These are phyloP conservation scores for Sugiyamaella castrensis DNA, from an alignment of 1,139 yeast genomes.

Conservation along the genomic window DNA sequence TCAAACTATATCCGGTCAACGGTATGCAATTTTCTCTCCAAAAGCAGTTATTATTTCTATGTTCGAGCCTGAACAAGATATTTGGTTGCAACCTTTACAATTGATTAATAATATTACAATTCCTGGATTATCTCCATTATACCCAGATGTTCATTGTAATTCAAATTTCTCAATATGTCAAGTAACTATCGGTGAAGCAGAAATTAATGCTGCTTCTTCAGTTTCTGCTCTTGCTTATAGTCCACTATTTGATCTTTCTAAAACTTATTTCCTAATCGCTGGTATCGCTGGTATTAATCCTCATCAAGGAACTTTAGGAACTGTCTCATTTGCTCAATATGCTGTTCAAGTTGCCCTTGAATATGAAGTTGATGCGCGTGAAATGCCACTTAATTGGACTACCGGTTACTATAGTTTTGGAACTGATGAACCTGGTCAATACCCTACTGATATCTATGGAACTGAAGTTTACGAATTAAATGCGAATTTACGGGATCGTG, in stretches of 20 bases:
- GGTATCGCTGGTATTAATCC: conserved; percentile 72
- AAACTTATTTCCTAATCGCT: conserved; percentile 59
- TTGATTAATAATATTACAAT: conserved; percentile 53
- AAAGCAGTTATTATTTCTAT: conserved; percentile 55
- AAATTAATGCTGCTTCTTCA: conserved; percentile 63
- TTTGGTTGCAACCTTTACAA: conserved; percentile 51
- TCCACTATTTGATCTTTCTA: conserved; percentile 55
- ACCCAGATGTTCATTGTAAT: conserved; percentile 56
- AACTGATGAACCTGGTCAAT: conserved; percentile 47
- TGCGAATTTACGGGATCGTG: conserved; percentile 57
- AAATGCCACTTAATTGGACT: conserved; percentile 52
- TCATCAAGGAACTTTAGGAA: conserved; percentile 45
- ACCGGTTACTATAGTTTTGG: conserved; percentile 61
- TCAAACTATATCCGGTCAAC: conserved; percentile 11
- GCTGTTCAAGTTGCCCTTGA: conserved; percentile 63
- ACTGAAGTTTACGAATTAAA: conserved; percentile 65
- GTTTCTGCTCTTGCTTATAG: conserved; percentile 53
- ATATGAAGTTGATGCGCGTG: conserved; percentile 53
- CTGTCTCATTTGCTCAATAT: conserved; percentile 59
- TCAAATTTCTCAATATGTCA: conserved; percentile 55
- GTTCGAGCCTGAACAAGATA: conserved; percentile 54
- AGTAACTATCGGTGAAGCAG: conserved; percentile 67
- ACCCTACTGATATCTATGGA: conserved; percentile 59
- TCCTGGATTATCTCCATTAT: conserved; percentile 64
- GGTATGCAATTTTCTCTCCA: conserved; percentile 37